These are phyloP conservation scores for Quercus dentata DNA, from an alignment of 306 rosid genomes.

Conservation along the genomic window DNA sequence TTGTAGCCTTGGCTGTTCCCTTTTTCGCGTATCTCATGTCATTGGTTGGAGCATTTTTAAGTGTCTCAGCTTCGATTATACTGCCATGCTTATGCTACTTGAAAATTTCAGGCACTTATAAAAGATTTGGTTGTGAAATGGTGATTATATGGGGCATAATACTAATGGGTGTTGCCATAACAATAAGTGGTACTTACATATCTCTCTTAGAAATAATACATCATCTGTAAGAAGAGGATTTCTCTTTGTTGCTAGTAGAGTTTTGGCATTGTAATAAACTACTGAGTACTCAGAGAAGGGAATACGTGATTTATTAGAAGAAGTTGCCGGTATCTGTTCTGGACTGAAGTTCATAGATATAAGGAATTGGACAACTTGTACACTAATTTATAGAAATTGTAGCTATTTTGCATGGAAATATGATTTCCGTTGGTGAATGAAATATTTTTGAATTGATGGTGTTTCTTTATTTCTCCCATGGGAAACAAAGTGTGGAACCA, in stretches of 20 bases:
- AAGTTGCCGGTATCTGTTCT: too few relatives aligned
- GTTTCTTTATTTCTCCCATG: too few relatives aligned
- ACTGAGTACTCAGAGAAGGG: not conserved
- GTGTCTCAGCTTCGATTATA: conserved; percentile 57
- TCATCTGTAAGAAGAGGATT: not conserved
- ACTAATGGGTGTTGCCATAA: conserved; percentile 32
- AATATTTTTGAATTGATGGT: too few relatives aligned
- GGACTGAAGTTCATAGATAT: too few relatives aligned
- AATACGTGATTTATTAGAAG: too few relatives aligned
- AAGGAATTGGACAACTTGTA: too few relatives aligned
- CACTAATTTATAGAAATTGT: too few relatives aligned
- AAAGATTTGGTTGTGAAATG: conserved; percentile 30
- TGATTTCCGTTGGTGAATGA: too few relatives aligned
- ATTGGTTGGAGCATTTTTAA: conserved; percentile 64
- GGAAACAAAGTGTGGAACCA: too few relatives aligned
- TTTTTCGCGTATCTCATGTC: conserved; percentile 63
- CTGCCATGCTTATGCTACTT: conserved; percentile 72
- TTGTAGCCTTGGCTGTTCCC: conserved; percentile 48
- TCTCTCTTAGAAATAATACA: not conserved
- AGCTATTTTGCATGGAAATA: too few relatives aligned
- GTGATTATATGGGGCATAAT: conserved; percentile 20
- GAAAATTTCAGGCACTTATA: conserved; percentile 50
- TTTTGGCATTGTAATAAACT: not conserved
- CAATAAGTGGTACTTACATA: conserved; percentile 38
- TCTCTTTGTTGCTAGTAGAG: not conserved